Conservation (phyloP, 371 early-diverging fungal species). For the Mortierella polycephala region DNA sequence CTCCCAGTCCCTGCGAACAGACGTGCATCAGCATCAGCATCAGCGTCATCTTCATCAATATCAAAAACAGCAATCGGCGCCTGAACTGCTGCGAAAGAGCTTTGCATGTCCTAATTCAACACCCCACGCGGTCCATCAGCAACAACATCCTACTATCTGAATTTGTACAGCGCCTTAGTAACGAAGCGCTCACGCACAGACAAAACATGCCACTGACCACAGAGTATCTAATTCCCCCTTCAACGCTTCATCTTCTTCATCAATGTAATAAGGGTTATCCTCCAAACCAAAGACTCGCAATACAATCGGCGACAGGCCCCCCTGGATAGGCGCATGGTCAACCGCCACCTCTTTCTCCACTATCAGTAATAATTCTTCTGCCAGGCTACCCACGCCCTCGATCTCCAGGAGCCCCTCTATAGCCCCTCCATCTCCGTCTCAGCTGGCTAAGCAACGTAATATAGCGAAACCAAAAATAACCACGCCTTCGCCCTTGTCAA, state of each 20-base stretch:
- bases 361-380: not conserved
- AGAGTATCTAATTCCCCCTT: too few relatives aligned
- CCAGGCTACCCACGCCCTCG: not conserved
- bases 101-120: too few relatives aligned
- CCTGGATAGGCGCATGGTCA: constrained; percentile 18
- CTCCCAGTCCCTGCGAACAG: too few relatives aligned
- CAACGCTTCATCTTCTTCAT: not conserved
- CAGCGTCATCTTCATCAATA: not conserved
- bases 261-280: not conserved
- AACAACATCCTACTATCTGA: not conserved
- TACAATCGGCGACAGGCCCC: constrained; percentile 4
- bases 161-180: too few relatives aligned
- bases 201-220: too few relatives aligned
- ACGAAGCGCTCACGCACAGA: too few relatives aligned
- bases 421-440: not conserved
- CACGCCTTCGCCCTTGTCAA: not conserved
- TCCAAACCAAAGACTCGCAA: not conserved
- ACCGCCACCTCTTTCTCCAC: not conserved
- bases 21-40: constrained; percentile 1
- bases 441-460: too few relatives aligned
- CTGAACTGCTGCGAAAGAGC: too few relatives aligned
- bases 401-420: not conserved
- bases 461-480: not conserved
- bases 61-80: not conserved
- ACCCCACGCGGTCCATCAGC: too few relatives aligned